Conservation (phyloP, 441 rosid genomes). For the Gossypium armourianum region DNA sequence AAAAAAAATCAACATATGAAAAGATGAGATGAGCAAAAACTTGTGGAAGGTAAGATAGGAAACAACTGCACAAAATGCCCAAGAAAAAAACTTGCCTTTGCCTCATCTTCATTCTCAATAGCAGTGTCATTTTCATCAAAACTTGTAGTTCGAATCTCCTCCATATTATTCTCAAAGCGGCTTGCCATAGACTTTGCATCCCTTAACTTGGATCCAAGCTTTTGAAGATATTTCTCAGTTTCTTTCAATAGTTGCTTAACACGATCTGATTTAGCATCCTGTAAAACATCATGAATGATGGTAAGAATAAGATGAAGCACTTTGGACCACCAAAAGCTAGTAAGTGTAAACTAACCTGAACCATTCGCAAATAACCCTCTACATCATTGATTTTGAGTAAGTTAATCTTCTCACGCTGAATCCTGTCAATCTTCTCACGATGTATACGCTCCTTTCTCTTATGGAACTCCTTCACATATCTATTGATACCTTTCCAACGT, state of each 20-base stretch:
- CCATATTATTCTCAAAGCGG: slow-evolving; percentile 54
- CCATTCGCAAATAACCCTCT: slow-evolving; percentile 95
- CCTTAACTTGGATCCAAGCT: slow-evolving; percentile 73
- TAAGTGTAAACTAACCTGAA: slow-evolving; percentile 50
- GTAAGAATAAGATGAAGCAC: slow-evolving; percentile 15
- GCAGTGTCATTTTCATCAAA: slow-evolving; percentile 46
- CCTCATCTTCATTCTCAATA: slow-evolving; percentile 84
- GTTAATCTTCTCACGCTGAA: slow-evolving; percentile 92
- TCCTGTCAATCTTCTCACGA: slow-evolving; percentile 92
- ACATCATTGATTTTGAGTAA: slow-evolving; percentile 86
- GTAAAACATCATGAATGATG: slow-evolving; percentile 14
- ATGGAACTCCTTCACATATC: slow-evolving; percentile 77
- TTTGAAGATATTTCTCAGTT: slow-evolving; percentile 87
- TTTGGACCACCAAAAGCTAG: slow-evolving; percentile 15
- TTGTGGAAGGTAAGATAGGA: slow-evolving; percentile 14
- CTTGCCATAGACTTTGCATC: slow-evolving; percentile 56
- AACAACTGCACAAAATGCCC: slow-evolving; percentile 15
- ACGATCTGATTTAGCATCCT: slow-evolving; percentile 97
- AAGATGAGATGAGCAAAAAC: not conserved
- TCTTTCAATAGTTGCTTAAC: slow-evolving; percentile 81
- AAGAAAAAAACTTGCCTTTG: slow-evolving; percentile 49
- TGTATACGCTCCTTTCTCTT: slow-evolving; percentile 81
- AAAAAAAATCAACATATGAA: not conserved
- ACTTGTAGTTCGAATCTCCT: slow-evolving; percentile 36
- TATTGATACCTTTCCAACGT: slow-evolving; percentile 82